Conservation (phyloP, 441 rosid genomes). For the Oxalis stricta region DNA sequence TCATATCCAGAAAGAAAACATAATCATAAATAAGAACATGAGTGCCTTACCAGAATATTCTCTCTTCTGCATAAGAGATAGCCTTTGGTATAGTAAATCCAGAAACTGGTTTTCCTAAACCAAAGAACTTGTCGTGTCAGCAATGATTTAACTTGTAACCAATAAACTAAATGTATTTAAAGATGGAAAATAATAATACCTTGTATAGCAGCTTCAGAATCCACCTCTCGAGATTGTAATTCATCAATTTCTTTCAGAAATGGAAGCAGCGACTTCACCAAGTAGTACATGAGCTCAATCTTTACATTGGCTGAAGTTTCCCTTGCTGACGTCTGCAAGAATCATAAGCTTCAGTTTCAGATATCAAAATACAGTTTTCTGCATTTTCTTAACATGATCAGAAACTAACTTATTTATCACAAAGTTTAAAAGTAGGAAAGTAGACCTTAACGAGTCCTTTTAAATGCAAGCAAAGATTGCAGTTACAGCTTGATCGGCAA, state of each 20-base stretch:
- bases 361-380: constrained; percentile 1
- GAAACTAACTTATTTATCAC: background rate
- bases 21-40: background rate
- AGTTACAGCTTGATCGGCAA: constrained; percentile 71
- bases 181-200: constrained; percentile 24
- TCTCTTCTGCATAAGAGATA: constrained; percentile 48
- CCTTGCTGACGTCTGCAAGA: constrained; percentile 45
- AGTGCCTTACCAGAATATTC: constrained; percentile 61
- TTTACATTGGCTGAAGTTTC: constrained; percentile 27
- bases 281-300: constrained; percentile 32
- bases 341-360: too few relatives aligned
- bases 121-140: constrained; percentile 4
- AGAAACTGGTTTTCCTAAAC: constrained; percentile 21
- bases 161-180: background rate
- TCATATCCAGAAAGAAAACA: background rate
- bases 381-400: too few relatives aligned
- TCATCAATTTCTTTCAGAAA: constrained; percentile 35
- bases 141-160: background rate
- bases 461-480: constrained; percentile 55
- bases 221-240: constrained; percentile 39
- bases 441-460: constrained; percentile 56
- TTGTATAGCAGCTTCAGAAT: constrained; percentile 43
- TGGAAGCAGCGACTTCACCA: constrained; percentile 50
- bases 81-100: constrained; percentile 30
- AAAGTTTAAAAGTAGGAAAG: background rate